These are phyloP conservation scores for Tylopilus subfusipes DNA, from an alignment of 768 basidiomycete species.

Conservation along the genomic window DNA sequence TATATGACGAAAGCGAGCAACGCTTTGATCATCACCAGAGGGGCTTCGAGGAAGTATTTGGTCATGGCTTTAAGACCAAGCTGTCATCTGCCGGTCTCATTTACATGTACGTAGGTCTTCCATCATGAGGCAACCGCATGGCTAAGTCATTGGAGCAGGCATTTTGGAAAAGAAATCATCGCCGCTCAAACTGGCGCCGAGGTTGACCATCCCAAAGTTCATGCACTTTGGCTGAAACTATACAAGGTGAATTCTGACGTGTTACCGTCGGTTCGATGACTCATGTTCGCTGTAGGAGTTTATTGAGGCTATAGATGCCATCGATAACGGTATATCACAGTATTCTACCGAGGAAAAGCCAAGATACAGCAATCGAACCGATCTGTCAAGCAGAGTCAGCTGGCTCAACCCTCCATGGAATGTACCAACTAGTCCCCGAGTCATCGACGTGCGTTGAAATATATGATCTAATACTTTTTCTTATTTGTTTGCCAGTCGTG, in stretches of 20 bases:
- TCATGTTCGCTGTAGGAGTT: constrained; percentile 57
- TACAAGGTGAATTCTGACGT: constrained; percentile 57
- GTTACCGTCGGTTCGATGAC: neutral
- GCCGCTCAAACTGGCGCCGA: constrained; percentile 52
- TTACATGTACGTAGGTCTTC: constrained; percentile 70
- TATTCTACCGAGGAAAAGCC: constrained; percentile 65
- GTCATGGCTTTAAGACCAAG: constrained; percentile 83
- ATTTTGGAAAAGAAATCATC: constrained; percentile 87
- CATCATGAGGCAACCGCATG: neutral
- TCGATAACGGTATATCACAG: constrained; percentile 92
- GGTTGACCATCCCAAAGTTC: constrained; percentile 58
- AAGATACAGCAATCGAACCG: constrained; percentile 74
- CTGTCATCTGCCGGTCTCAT: constrained; percentile 89
- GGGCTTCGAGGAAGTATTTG: constrained; percentile 87
- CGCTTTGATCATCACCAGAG: constrained; percentile 97
- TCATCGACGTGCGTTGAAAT: constrained; percentile 61
- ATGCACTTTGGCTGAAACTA: constrained; percentile 80
- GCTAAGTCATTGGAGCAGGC: constrained; percentile 42
- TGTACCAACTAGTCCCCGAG: constrained; percentile 59
- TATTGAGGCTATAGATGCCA: constrained; percentile 90
- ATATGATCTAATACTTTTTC: constrained; percentile 2
- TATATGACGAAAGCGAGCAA: constrained; percentile 75
- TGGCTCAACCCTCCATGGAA: constrained; percentile 93
- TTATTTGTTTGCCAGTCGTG: constrained; percentile 44
- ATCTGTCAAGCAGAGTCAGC: constrained; percentile 80